Percentiles rank a stretch among this genome's conserved stretches.
phyloP scores from a whole-genome alignment of 1,284 basidiomycete species.

The Mycena citricolor region DNA sequence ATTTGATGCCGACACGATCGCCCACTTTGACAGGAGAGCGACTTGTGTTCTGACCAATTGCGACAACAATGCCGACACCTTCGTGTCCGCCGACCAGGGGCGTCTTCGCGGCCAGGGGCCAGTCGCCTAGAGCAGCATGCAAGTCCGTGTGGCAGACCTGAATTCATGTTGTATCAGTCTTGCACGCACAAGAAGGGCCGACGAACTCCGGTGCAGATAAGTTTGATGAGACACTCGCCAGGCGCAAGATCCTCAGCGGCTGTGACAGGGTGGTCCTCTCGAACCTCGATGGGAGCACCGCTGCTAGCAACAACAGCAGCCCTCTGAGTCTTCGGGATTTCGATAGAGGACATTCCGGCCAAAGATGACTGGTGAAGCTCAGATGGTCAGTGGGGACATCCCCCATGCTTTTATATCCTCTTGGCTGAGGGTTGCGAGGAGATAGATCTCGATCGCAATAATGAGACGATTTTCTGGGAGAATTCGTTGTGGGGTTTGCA shows the following conservation, averaged over 20 bases:
- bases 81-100: constrained; percentile 88
- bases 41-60: constrained; percentile 68
- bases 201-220: constrained; percentile 62
- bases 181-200: neutral
- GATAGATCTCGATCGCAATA: too few species aligned
- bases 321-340: constrained; percentile 61
- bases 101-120: constrained; percentile 65
- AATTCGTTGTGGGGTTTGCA: too few species aligned
- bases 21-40: constrained; percentile 68
- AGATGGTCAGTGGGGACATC: too few species aligned
- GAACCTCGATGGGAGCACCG: constrained; percentile 46
- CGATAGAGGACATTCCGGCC: constrained; percentile 24
- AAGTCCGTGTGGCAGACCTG: constrained; percentile 75
- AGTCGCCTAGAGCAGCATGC: constrained; percentile 71
- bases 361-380: too few species aligned
- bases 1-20: constrained; percentile 87
- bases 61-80: constrained; percentile 76
- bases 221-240: constrained; percentile 80
- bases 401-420: too few species aligned
- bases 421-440: too few species aligned
- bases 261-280: constrained; percentile 57
- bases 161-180: neutral
- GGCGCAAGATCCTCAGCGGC: constrained; percentile 67
- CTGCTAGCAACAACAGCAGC: constrained; percentile 58
- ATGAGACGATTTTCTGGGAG: too few species aligned